phyloP scores from a whole-genome alignment of 75 land plant species.

The Cryptomeria japonica region DNA sequence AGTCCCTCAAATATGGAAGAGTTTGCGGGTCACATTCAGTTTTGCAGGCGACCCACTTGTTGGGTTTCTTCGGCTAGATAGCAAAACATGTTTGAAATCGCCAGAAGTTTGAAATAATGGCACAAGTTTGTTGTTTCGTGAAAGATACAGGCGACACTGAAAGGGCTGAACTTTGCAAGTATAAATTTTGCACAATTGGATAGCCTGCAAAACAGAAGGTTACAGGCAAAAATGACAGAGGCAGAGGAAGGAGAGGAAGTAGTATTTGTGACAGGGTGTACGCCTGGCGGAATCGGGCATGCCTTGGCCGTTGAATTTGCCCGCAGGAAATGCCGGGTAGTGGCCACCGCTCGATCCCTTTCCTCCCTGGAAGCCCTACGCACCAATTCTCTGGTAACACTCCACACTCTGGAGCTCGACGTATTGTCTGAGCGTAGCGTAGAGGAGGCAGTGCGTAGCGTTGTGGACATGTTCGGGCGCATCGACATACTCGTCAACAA shows the following conservation, averaged over 20 bases:
- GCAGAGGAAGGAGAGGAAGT: constrained; percentile 24
- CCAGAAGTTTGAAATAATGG: too few species aligned
- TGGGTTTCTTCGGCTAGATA: too few species aligned
- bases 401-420: constrained; percentile 47
- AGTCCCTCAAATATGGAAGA: too few species aligned
- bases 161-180: too few species aligned
- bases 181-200: too few species aligned
- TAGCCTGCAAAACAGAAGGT: too few species aligned
- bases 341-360: constrained; percentile 68
- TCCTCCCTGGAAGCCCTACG: constrained; percentile 36
- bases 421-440: constrained; percentile 57
- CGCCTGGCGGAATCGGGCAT: constrained; percentile 87
- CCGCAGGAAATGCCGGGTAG: constrained; percentile 53
- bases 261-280: constrained; percentile 90
- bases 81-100: too few species aligned
- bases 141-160: too few species aligned
- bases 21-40: too few species aligned
- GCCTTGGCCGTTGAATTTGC: constrained; percentile 82
- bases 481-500: constrained; percentile 92
- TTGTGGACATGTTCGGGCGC: constrained; percentile 55
- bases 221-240: neutral
- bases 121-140: too few species aligned
- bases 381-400: constrained; percentile 21
- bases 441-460: constrained; percentile 27
- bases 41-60: too few species aligned